These are phyloP conservation scores for Paramyrothecium sp. DNA, from an alignment of 2,329 filamentous ascomycete genomes.

Conservation along the genomic window DNA sequence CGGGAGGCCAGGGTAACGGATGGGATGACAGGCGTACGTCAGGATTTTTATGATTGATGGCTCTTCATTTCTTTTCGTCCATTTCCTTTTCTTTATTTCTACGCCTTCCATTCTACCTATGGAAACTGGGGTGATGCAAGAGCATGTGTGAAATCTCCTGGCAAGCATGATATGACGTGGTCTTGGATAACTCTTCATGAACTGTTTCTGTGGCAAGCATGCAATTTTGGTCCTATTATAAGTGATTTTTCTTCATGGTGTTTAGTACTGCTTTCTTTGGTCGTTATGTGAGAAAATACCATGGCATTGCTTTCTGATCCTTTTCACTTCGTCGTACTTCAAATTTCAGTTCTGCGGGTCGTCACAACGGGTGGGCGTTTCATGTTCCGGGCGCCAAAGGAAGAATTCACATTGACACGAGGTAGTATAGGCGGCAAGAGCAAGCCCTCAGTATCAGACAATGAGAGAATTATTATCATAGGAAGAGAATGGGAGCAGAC, in stretches of 20 bases:
- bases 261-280: background rate
- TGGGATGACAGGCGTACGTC: constrained; percentile 22
- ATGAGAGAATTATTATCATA: no score
- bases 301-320: background rate
- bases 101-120: constrained; percentile 7
- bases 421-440: background rate
- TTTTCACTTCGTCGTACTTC: background rate
- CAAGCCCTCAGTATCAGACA: no score
- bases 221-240: no score
- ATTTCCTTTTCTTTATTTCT: constrained; percentile 15
- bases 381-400: background rate
- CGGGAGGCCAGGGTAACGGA: constrained; percentile 14
- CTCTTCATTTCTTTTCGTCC: constrained; percentile 12
- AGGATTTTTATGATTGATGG: constrained; percentile 10
- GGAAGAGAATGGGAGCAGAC: no score
- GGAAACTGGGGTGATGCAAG: background rate
- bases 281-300: background rate
- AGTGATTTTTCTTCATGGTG: no score
- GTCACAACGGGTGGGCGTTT: background rate
- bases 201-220: no score
- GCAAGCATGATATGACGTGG: no score
- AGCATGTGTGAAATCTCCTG: no score
- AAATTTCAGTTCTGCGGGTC: background rate
- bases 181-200: no score
- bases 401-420: background rate